Evolutionary conservation across 441 rosid species (phyloP).

Genomic region (Arabidopsis lyrata): DNA sequence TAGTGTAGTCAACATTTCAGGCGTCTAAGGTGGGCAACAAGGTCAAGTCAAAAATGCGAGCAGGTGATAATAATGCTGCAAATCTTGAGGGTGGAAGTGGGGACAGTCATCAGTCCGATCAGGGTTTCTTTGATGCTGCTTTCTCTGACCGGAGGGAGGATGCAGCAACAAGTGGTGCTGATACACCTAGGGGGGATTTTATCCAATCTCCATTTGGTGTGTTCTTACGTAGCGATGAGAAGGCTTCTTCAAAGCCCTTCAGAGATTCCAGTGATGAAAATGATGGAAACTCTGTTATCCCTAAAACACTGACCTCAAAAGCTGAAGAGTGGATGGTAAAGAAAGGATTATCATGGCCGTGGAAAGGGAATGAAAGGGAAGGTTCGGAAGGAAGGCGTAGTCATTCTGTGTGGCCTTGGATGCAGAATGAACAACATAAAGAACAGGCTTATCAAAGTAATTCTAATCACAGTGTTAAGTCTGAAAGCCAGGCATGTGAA

Average conservation of each 20-base stretch:
- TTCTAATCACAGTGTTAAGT: constrained; percentile 26
- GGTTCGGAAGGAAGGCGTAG: constrained; percentile 58
- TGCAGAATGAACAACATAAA: constrained; percentile 39
- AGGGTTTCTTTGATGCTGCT: constrained; percentile 60
- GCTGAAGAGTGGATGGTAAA: constrained; percentile 87
- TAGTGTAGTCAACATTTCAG: constrained; percentile 50
- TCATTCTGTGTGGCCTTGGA: constrained; percentile 52
- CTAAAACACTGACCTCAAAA: constrained; percentile 70
- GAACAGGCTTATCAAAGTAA: constrained; percentile 25
- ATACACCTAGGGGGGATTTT: constrained; percentile 84
- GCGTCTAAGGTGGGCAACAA: constrained; percentile 86
- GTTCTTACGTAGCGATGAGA: constrained; percentile 61
- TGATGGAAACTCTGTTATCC: constrained; percentile 73
- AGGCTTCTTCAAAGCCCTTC: constrained; percentile 50
- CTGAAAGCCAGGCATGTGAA: constrained; percentile 44
- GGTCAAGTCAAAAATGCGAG: constrained; percentile 77
- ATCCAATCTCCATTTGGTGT: constrained; percentile 66
- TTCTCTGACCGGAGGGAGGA: constrained; percentile 74
- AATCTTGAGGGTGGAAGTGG: constrained; percentile 76
- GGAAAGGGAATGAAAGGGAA: constrained; percentile 88
- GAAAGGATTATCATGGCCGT: constrained; percentile 92
- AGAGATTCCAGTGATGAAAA: constrained; percentile 73
- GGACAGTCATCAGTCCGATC: constrained; percentile 74
- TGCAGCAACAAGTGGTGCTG: constrained; percentile 81
- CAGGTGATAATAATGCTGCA: constrained; percentile 55